Conservation (phyloP, 2,329 filamentous ascomycete genomes). For the Colletotrichum shisoi region DNA sequence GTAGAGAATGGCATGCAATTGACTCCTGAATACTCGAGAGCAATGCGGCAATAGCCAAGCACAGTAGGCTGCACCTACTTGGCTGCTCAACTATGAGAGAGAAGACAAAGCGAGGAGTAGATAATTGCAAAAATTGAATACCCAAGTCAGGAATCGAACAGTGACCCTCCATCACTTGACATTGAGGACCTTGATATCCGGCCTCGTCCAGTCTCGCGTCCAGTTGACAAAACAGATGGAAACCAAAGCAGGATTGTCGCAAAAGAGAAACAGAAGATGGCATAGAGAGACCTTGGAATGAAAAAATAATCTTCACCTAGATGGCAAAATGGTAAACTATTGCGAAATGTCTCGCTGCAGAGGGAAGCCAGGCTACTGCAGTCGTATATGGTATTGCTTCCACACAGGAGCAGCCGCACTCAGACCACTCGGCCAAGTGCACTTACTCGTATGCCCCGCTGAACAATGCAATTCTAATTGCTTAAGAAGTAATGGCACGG, state of each 20-base stretch:
- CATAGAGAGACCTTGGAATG: neutral
- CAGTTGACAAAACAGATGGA: no score
- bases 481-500: neutral
- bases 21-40: neutral
- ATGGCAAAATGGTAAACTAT: slow-evolving; percentile 18
- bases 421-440: slow-evolving; percentile 14
- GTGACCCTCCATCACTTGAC: neutral
- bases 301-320: neutral
- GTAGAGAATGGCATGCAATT: neutral
- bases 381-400: slow-evolving; percentile 9
- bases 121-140: neutral
- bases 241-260: no score
- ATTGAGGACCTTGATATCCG: no score
- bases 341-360: neutral
- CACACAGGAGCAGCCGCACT: slow-evolving; percentile 2
- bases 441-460: neutral
- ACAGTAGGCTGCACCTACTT: neutral
- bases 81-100: neutral
- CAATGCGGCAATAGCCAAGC: no score
- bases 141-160: neutral
- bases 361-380: slow-evolving; percentile 9
- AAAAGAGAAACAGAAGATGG: neutral
- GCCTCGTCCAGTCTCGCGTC: neutral
- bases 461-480: neutral
- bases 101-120: no score